Evolutionary conservation across 169 alveolate species (phyloP).

Genomic region (Prorocentrum cordatum): DNA sequence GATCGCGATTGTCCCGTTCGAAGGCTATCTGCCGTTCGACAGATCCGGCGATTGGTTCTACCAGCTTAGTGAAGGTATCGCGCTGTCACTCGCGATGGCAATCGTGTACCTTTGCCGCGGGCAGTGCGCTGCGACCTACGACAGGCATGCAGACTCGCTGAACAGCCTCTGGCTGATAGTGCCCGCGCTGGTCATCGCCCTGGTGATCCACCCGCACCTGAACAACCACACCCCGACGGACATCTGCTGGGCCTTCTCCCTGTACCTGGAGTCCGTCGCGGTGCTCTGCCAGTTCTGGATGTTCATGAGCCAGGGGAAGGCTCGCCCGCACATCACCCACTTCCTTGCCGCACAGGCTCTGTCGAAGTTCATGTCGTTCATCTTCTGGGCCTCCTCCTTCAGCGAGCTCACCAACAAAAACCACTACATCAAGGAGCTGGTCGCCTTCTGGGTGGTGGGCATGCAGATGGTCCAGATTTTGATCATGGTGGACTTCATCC

Average conservation of each 20-base stretch:
- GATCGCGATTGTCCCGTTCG: neutral
- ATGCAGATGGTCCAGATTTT: too few relatives aligned
- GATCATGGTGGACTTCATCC: too few relatives aligned
- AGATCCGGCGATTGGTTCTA: neutral
- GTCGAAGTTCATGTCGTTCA: too few relatives aligned
- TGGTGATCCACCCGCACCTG: neutral
- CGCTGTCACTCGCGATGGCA: neutral
- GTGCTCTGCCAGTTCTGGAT: neutral
- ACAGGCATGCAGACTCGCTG: too few relatives aligned
- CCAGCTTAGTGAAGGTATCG: neutral
- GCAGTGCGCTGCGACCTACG: neutral
- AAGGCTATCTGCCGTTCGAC: conserved; percentile 4
- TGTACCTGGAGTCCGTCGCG: neutral
- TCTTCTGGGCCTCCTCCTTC: too few relatives aligned
- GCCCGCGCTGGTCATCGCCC: neutral
- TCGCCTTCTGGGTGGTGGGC: too few relatives aligned
- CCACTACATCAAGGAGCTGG: too few relatives aligned
- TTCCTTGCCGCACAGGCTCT: too few relatives aligned
- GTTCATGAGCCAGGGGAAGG: neutral
- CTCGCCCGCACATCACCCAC: too few relatives aligned
- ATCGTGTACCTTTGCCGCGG: neutral
- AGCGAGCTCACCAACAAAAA: too few relatives aligned
- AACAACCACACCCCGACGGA: neutral
- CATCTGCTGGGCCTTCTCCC: neutral
- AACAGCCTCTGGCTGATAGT: too few relatives aligned